phyloP scores from a whole-genome alignment of 2,329 filamentous ascomycete species.

The Phoma herbarum region DNA sequence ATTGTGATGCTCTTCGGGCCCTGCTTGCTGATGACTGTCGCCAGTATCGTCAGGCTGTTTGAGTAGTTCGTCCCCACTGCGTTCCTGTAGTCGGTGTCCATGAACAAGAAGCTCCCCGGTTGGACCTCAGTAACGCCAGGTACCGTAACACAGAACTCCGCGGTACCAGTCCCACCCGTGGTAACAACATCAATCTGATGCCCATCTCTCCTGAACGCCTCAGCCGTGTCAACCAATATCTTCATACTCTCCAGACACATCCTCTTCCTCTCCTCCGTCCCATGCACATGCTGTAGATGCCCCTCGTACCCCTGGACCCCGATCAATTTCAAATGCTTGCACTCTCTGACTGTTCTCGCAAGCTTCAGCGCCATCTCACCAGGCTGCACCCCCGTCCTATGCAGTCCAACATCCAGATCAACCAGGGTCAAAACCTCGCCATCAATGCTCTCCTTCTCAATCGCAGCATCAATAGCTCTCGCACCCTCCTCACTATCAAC shows the following conservation, averaged over 20 bases:
- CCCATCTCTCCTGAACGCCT: constrained; percentile 53
- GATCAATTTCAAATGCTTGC: constrained; percentile 56
- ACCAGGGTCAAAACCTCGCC: constrained; percentile 56
- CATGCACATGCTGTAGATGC: constrained; percentile 62
- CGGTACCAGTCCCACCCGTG: constrained; percentile 62
- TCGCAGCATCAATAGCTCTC: constrained; percentile 56
- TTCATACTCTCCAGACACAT: constrained; percentile 59
- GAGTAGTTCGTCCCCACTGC: constrained; percentile 60
- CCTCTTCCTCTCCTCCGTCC: constrained; percentile 52
- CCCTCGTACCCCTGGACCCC: constrained; percentile 64
- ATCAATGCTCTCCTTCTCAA: constrained; percentile 49
- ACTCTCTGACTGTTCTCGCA: constrained; percentile 50
- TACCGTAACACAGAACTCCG: constrained; percentile 62
- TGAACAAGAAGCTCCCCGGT: constrained; percentile 65
- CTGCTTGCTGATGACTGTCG: constrained; percentile 61
- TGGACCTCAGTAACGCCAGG: constrained; percentile 64
- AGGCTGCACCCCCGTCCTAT: constrained; percentile 59
- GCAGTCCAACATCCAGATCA: constrained; percentile 62
- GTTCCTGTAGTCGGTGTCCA: constrained; percentile 66
- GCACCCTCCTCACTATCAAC: constrained; percentile 60
- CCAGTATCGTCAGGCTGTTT: constrained; percentile 60
- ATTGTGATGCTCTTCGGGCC: constrained; percentile 57
- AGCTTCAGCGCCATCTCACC: constrained; percentile 54
- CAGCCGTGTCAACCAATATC: constrained; percentile 56
- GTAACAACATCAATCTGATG: constrained; percentile 61